Evolutionary conservation across 1,284 basidiomycete species (phyloP), one percentile per base, ranked within the genome.

Genomic region (Cystobasidium slooffiae): DNA sequence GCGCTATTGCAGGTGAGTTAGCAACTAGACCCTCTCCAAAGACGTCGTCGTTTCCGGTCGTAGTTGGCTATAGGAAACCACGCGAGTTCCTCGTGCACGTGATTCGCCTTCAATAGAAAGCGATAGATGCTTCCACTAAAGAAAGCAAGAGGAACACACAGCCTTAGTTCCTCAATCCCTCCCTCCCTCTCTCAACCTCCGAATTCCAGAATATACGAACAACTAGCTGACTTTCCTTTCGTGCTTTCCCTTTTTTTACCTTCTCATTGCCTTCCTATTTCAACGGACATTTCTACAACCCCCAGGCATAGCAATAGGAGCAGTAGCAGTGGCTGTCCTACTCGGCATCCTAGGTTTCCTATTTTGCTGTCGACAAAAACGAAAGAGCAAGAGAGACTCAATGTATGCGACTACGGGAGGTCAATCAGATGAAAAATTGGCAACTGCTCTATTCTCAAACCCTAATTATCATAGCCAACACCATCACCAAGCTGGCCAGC

Each of bases 1-100:
- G 59, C 16, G 69, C 69, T 52, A 72, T 72, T 52, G 69, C 69
- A 41, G 69, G 69, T 72, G 61, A 63, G 69, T 49, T 14, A 18
- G 37, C 37, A 56, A 5, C 31, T 41, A 37, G 1, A 6, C 31
- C 16, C 41, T n/a, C 39, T 22, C 9, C 37, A n/a, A 20, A 6
- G 52, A 31, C 43, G 1, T n/a, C 20, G 53, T 55, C 22, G 4
- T 16, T 24, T 24, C 53, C 22, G 14, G n/a, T 49, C 61, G 20
- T n/a, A 22, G 1, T n/a, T 41, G n/a, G 43, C 31, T 31, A 31
- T 31, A 31, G 31, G 31, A 31, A 5, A 31, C 31, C 31, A 31
- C 31, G 31, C 31, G 5, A 31, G 2, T 31, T 31, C 2, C 31
- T 5, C 31, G 31, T 31, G 31, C 31, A 31, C 31, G 31, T 31